phyloP scores from a whole-genome alignment of 108 stramenopile genomes.

The Skeletonema marinoi region DNA sequence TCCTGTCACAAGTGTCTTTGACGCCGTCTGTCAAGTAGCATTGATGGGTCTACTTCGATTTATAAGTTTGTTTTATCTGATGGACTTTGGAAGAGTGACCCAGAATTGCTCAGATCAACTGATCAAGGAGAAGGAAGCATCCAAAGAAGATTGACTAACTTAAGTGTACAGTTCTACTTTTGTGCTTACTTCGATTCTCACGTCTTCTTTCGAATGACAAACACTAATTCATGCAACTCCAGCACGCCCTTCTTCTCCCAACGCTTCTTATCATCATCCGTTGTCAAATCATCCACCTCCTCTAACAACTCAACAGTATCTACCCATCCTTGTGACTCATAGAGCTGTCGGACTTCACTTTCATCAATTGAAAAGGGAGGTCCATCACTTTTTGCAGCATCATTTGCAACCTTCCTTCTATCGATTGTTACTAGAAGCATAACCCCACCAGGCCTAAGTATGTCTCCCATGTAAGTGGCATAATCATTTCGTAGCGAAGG shows the following conservation, averaged over 20 bases:
- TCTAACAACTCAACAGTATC: conserved; percentile 57
- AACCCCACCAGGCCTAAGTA: conserved; percentile 61
- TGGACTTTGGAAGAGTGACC: conserved; percentile 77
- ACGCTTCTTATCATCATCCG: conserved; percentile 46
- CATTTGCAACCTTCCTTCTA: conserved; percentile 38
- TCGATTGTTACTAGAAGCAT: conserved; percentile 72
- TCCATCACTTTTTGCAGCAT: conserved; percentile 48
- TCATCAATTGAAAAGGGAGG: conserved; percentile 81
- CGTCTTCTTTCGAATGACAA: conserved; percentile 30
- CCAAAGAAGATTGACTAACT: neutral
- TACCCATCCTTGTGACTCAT: conserved; percentile 52
- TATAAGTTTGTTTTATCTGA: conserved; percentile 73
- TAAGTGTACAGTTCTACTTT: neutral
- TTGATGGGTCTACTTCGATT: conserved; percentile 72
- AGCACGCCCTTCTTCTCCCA: conserved; percentile 46
- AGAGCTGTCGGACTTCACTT: conserved; percentile 48
- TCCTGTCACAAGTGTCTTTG: conserved; percentile 56
- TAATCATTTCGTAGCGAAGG: conserved; percentile 62
- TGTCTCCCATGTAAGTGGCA: conserved; percentile 51
- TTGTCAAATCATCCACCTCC: conserved; percentile 52
- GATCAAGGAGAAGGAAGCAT: neutral
- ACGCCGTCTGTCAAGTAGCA: conserved; percentile 72
- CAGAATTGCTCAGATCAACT: conserved; percentile 21
- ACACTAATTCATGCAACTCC: conserved; percentile 46
- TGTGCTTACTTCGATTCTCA: conserved; percentile 7